Evolutionary conservation across 2,329 filamentous ascomycete genomes (phyloP).

Genomic region (Polytolypa hystricis): DNA sequence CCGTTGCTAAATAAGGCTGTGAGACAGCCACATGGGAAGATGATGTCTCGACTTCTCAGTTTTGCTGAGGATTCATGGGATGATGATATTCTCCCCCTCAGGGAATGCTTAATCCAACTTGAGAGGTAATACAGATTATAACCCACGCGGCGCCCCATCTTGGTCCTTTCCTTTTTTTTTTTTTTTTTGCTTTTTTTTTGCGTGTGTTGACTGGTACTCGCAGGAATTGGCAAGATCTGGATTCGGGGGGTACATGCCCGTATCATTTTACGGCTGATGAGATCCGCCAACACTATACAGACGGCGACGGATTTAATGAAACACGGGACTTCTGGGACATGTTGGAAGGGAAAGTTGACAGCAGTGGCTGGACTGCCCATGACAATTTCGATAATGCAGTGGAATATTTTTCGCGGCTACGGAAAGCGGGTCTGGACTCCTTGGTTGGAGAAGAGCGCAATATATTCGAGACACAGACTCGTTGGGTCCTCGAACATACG

Average conservation of each 20-base stretch:
- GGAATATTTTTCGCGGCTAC: constrained; percentile 8
- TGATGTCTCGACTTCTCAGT: constrained; percentile 12
- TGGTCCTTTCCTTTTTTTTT: neutral
- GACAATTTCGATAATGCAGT: constrained; percentile 9
- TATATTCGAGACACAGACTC: constrained; percentile 6
- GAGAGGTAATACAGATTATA: constrained; percentile 15
- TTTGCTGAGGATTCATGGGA: constrained; percentile 21
- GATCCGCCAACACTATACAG: constrained; percentile 5
- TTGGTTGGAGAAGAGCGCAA: constrained; percentile 5
- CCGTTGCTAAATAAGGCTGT: constrained; percentile 5
- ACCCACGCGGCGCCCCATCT: neutral
- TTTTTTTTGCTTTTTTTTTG: neutral
- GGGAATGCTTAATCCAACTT: constrained; percentile 20
- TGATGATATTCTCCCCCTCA: constrained; percentile 17
- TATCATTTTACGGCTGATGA: constrained; percentile 9
- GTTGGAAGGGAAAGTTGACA: constrained; percentile 2
- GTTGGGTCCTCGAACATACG: constrained; percentile 5
- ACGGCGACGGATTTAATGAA: constrained; percentile 7
- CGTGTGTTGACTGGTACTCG: too few relatives aligned
- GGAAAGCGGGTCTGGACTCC: constrained; percentile 1
- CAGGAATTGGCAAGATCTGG: constrained; percentile 5
- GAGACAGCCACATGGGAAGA: constrained; percentile 8
- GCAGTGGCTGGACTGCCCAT: constrained; percentile 5
- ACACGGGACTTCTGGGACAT: constrained; percentile 11
- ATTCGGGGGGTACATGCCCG: constrained; percentile 2